Conservation (phyloP, 192 early-diverging fungal genomes). For the Backusella mclennaniae region DNA sequence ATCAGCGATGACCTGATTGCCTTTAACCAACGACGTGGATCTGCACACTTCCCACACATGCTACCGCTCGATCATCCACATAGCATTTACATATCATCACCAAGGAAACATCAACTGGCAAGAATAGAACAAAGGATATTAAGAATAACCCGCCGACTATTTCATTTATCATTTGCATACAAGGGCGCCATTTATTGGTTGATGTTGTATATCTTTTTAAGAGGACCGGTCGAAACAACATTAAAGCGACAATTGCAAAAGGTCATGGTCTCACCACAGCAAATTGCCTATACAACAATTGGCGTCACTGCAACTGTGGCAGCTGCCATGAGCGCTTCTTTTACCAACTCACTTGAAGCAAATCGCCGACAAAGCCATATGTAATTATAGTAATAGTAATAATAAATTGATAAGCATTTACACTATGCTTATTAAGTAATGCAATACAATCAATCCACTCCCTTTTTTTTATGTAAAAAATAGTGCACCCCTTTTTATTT, state of each 20-base stretch:
- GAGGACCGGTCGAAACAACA: conserved; percentile 30
- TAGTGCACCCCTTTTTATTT: no score
- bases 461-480: no score
- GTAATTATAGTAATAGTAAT: neutral
- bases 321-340: conserved; percentile 13
- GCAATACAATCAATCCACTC: no score
- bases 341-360: neutral
- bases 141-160: conserved; percentile 16
- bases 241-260: conserved; percentile 13
- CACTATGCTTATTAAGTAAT: no score
- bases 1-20: neutral
- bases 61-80: conserved; percentile 25
- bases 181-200: conserved; percentile 36
- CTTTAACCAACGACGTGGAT: neutral
- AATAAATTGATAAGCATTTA: no score
- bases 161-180: conserved; percentile 25
- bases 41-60: conserved; percentile 30
- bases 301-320: conserved; percentile 25
- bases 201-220: conserved; percentile 24
- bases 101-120: conserved; percentile 16
- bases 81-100: conserved; percentile 22
- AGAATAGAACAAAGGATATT: conserved; percentile 21
- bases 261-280: neutral
- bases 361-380: neutral
- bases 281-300: conserved; percentile 27